A percentile compares a stretch with the other conserved stretches of the same genome.
Evolutionary conservation across 2,329 filamentous ascomycete species (phyloP).

Genomic region (Aspergillus fischeri): DNA sequence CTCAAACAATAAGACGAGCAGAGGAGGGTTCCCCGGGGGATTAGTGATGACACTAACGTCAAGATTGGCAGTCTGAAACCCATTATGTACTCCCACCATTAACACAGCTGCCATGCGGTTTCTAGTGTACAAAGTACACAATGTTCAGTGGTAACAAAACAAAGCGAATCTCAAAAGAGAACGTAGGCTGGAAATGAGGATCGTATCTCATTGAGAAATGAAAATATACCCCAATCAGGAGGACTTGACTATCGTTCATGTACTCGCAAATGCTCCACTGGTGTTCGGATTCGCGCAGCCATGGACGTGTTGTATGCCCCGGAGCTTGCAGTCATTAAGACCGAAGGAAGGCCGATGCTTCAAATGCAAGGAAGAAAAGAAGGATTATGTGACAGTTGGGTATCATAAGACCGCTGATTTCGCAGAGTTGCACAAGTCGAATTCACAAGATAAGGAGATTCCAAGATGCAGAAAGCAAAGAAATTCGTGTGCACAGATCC

Average conservation of each 20-base stretch:
- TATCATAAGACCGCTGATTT: conserved; percentile 38
- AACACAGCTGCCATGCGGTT: conserved; percentile 5
- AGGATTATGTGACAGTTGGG: conserved; percentile 32
- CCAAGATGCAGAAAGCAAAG: conserved; percentile 12
- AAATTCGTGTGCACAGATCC: conserved; percentile 7
- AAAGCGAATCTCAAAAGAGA: not conserved
- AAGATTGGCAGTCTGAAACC: conserved; percentile 3
- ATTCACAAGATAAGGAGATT: conserved; percentile 17
- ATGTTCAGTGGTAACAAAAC: not conserved
- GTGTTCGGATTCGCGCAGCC: not conserved
- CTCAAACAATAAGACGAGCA: conserved; percentile 5
- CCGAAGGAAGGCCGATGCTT: not conserved
- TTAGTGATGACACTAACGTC: conserved; percentile 2
- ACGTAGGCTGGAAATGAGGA: not conserved
- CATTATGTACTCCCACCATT: conserved; percentile 11
- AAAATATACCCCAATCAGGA: not conserved
- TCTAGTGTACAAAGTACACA: conserved; percentile 11
- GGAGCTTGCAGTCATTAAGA: not conserved
- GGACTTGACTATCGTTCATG: not conserved
- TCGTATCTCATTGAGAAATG: not conserved
- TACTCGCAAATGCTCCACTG: not conserved
- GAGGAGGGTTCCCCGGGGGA: not conserved
- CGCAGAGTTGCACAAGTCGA: conserved; percentile 26
- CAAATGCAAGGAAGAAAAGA: conserved; percentile 16
- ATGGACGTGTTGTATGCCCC: not conserved